These are phyloP conservation scores for Cetradonia linearis DNA, from an alignment of 495 filamentous ascomycete genomes.

Conservation along the genomic window DNA sequence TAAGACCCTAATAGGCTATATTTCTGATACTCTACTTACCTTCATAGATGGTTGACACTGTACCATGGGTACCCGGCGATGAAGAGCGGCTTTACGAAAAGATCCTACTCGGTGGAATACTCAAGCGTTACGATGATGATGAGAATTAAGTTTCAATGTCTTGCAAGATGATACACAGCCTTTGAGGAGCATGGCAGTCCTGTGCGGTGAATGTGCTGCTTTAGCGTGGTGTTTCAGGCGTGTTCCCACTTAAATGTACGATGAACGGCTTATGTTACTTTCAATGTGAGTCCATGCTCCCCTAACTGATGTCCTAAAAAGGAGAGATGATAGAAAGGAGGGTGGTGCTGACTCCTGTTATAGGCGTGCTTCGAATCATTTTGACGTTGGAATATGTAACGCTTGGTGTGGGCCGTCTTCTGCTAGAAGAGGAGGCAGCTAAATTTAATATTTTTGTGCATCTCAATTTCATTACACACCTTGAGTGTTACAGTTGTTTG, in stretches of 20 bases:
- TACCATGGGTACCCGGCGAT: conserved; percentile 11
- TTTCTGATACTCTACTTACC: neutral
- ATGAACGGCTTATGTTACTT: neutral
- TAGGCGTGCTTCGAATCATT: too few relatives aligned
- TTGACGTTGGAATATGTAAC: too few relatives aligned
- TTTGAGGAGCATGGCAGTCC: neutral
- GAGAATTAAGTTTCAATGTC: conserved; percentile 1
- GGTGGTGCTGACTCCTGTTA: too few relatives aligned
- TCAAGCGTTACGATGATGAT: conserved; percentile 13
- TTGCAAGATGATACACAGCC: neutral
- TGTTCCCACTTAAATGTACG: neutral
- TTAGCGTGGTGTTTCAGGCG: neutral
- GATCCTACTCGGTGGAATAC: conserved; percentile 15
- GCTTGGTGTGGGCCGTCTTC: too few relatives aligned
- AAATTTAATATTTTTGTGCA: too few relatives aligned
- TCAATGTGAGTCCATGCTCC: neutral
- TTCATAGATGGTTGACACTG: conserved; percentile 18
- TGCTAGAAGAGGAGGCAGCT: too few relatives aligned
- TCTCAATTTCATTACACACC: too few relatives aligned
- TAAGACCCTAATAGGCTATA: neutral
- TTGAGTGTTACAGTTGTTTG: too few relatives aligned
- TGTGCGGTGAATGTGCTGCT: neutral
- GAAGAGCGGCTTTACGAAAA: conserved; percentile 13
- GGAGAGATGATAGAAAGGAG: too few relatives aligned
- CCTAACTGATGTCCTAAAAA: too few relatives aligned